phyloP scores from a whole-genome alignment of 331 rosid species.

The Erythrophleum ivorense region DNA sequence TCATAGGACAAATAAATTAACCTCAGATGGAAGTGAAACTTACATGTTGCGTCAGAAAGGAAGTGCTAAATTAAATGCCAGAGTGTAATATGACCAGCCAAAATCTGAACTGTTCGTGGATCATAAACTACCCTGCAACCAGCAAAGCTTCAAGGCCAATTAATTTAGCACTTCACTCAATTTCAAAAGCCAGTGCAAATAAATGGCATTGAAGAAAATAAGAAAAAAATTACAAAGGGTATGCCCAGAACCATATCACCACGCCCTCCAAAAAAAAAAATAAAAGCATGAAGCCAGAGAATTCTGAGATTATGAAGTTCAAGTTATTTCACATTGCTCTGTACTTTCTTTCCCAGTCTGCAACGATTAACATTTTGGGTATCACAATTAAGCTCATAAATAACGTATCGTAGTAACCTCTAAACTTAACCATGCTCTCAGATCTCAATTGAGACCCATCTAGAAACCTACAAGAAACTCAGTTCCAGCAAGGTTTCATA shows the following conservation, averaged over 20 bases:
- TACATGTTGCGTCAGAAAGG: constrained; percentile 23
- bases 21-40: constrained; percentile 27
- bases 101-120: constrained; percentile 16
- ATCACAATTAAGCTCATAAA: not conserved
- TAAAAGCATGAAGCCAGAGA: not conserved
- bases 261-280: not conserved
- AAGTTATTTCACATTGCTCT: not conserved
- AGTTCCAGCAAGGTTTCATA: not conserved
- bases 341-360: not conserved
- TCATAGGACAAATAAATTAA: constrained; percentile 16
- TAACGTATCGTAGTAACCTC: not conserved
- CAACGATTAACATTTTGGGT: not conserved
- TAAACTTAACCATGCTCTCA: not conserved
- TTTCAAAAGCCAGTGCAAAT: constrained; percentile 16
- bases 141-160: constrained; percentile 15
- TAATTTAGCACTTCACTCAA: constrained; percentile 32
- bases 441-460: not conserved
- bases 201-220: not conserved
- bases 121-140: constrained; percentile 47
- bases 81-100: not conserved
- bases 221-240: not conserved
- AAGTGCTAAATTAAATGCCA: constrained; percentile 28
- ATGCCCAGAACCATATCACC: constrained; percentile 24
- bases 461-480: not conserved
- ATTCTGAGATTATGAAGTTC: not conserved